A percentile compares a stretch with the other conserved stretches of the same genome.
phyloP scores from a whole-genome alignment of 83 land plant species.

The Diphasiastrum complanatum region DNA sequence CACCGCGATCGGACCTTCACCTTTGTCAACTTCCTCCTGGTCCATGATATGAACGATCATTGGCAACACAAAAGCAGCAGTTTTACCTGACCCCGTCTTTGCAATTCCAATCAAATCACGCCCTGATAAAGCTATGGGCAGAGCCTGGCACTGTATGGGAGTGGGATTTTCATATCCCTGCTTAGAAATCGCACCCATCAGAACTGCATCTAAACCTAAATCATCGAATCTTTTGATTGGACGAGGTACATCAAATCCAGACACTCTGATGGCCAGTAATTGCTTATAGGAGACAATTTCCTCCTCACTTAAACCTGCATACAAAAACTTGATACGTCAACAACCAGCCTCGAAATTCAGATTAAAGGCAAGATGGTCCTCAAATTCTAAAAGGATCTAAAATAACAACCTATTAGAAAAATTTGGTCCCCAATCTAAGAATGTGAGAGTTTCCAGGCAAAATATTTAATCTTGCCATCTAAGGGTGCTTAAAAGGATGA shows the following conservation, averaged over 20 bases:
- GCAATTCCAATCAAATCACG: conserved; percentile 95
- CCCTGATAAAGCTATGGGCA: conserved; percentile 78
- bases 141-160: conserved; percentile 89
- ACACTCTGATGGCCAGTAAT: conserved; percentile 68
- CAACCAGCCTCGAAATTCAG: not conserved
- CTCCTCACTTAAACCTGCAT: conserved; percentile 78
- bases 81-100: conserved; percentile 98
- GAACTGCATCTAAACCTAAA: conserved; percentile 56
- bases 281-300: conserved; percentile 68
- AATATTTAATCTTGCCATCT: too few species aligned
- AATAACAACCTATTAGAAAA: not conserved
- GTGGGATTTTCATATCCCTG: conserved; percentile 95
- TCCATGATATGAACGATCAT: conserved; percentile 99
- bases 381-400: not conserved
- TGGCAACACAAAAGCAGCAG: conserved; percentile 94
- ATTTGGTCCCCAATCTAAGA: too few species aligned
- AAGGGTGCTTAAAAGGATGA: too few species aligned
- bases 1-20: conserved; percentile 92
- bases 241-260: conserved; percentile 88
- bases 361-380: not conserved
- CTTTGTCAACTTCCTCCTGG: conserved; percentile 85
- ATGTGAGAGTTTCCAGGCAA: too few species aligned
- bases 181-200: conserved; percentile 77
- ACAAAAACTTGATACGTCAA: not conserved
- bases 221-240: conserved; percentile 81